These are phyloP conservation scores for Stentor roeselii DNA, from an alignment of 73 alveolate species.

Conservation along the genomic window DNA sequence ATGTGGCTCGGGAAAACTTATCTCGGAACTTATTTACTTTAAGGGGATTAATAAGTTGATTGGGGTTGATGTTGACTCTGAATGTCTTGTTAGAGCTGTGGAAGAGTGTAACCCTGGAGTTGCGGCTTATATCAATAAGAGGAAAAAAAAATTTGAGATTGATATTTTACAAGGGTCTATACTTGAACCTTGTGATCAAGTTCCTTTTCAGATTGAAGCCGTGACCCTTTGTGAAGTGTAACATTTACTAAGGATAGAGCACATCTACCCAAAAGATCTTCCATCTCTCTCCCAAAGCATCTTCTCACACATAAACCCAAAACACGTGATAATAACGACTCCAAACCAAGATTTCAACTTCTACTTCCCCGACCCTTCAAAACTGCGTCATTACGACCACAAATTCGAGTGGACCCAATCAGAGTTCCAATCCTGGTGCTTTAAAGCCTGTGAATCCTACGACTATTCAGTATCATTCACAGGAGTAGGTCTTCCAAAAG, in stretches of 20 bases:
- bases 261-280: not conserved
- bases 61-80: constrained; percentile 9
- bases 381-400: constrained; percentile 11
- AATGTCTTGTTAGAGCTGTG: not conserved
- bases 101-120: constrained; percentile 6
- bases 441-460: not conserved
- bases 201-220: not conserved
- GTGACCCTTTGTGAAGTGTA: constrained; percentile 22
- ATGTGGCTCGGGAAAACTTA: constrained; percentile 1
- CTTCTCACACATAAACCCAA: not conserved
- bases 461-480: not conserved
- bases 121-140: not conserved
- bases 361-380: constrained; percentile 8
- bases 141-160: not conserved
- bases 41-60: not conserved
- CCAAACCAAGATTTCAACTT: constrained; percentile 11
- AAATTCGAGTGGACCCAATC: constrained; percentile 10
- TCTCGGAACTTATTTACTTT: not conserved
- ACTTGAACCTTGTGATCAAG: not conserved
- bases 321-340: not conserved
- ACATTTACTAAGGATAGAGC: constrained; percentile 7
- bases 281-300: not conserved
- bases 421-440: not conserved
- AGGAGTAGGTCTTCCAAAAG: constrained; percentile 18
- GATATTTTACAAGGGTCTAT: not conserved